Percentiles rank a stretch among this genome's conserved stretches.
Evolutionary conservation across 176 grass and related monocot species (phyloP).

Genomic region (Phyllostachys edulis): DNA sequence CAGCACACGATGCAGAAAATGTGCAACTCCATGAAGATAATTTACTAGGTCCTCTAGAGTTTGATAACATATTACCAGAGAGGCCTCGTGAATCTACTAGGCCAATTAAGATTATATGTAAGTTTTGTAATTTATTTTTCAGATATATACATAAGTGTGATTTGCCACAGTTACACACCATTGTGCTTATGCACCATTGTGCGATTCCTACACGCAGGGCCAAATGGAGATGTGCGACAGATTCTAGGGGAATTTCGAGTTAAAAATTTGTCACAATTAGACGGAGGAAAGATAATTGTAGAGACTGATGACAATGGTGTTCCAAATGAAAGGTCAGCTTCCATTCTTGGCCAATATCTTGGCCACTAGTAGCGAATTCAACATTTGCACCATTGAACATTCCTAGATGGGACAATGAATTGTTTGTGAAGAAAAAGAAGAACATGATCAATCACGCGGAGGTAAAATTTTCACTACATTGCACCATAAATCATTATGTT

Average conservation of each 20-base stretch:
- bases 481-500: background rate
- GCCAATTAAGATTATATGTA: no score
- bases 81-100: no score
- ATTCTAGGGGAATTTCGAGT: background rate
- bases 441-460: background rate
- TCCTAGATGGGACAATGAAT: background rate
- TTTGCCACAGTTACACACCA: no score
- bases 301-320: constrained; percentile 1
- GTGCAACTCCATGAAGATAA: no score
- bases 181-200: no score
- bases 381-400: constrained; percentile 16
- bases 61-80: no score
- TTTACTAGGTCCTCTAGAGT: no score
- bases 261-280: background rate
- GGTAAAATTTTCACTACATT: background rate
- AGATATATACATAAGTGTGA: no score
- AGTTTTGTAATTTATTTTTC: no score
- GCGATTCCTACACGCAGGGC: no score
- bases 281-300: background rate
- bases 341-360: background rate
- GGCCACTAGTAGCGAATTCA: background rate
- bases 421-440: background rate
- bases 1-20: no score
- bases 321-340: background rate
- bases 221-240: background rate